These are phyloP conservation scores for Neoboletus brunneissimus DNA, from an alignment of 768 basidiomycete genomes.

Conservation along the genomic window DNA sequence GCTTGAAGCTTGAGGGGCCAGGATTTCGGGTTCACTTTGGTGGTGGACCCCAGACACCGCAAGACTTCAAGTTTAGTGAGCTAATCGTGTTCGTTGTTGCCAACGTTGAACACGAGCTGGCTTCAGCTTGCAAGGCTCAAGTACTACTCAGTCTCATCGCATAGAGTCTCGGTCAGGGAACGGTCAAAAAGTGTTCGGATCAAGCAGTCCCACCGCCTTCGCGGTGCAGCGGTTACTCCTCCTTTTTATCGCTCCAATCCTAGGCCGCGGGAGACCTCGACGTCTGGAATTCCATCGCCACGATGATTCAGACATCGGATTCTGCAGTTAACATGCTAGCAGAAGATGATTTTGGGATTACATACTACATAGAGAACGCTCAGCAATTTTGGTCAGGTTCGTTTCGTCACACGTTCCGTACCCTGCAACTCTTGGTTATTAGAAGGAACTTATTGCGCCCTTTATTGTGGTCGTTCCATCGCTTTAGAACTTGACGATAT, in stretches of 20 bases:
- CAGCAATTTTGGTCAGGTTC: conserved; percentile 91
- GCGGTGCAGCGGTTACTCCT: neutral
- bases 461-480: neutral
- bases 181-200: neutral
- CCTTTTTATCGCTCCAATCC: conserved; percentile 9
- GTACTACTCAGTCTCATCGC: neutral
- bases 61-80: neutral
- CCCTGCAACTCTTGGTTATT: conserved; percentile 6
- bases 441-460: conserved; percentile 3
- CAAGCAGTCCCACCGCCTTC: neutral
- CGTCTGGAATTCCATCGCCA: conserved; percentile 4
- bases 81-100: neutral
- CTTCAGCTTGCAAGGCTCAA: neutral
- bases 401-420: conserved; percentile 25
- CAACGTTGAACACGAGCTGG: conserved; percentile 7
- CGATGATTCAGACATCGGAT: conserved; percentile 17
- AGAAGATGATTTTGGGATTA: conserved; percentile 73
- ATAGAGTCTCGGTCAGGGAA: neutral
- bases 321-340: conserved; percentile 20
- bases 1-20: neutral
- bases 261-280: neutral
- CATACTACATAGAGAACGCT: conserved; percentile 77
- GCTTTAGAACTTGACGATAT: conserved; percentile 82
- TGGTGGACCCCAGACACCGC: conserved; percentile 21
- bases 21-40: neutral